Conservation (phyloP, 257 asterid genomes). For the Solanum pinnatisectum region DNA sequence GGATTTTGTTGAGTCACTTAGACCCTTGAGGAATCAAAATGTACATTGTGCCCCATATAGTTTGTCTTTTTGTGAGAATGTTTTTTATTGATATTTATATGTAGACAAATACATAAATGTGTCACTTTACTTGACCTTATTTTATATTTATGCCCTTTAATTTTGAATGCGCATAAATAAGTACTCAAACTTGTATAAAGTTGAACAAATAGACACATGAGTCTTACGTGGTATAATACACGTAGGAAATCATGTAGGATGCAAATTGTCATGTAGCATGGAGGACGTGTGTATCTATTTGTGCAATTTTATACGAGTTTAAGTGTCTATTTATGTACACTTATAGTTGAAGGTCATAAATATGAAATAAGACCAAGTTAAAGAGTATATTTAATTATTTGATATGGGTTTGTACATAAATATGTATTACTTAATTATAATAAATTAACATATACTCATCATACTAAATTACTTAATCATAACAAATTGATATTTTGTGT, state of each 20-base stretch:
- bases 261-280: not conserved
- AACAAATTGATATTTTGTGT: not conserved
- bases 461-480: not conserved
- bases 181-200: no score
- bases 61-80: not conserved
- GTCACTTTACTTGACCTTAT: no score
- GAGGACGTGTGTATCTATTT: not conserved
- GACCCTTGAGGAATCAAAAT: not conserved
- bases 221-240: no score
- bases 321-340: no score
- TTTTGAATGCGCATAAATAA: no score
- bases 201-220: not conserved
- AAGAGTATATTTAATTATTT: no score
- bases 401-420: not conserved
- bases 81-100: no score
- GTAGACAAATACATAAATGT: not conserved
- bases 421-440: not conserved
- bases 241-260: fast-evolving
- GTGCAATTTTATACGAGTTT: fast-evolving
- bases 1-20: not conserved
- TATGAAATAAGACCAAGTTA: no score
- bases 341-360: fast-evolving
- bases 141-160: no score
- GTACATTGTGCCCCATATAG: not conserved
- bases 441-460: not conserved